phyloP scores from a whole-genome alignment of 345 rosid genomes.

The Aurinia saxatilis region DNA sequence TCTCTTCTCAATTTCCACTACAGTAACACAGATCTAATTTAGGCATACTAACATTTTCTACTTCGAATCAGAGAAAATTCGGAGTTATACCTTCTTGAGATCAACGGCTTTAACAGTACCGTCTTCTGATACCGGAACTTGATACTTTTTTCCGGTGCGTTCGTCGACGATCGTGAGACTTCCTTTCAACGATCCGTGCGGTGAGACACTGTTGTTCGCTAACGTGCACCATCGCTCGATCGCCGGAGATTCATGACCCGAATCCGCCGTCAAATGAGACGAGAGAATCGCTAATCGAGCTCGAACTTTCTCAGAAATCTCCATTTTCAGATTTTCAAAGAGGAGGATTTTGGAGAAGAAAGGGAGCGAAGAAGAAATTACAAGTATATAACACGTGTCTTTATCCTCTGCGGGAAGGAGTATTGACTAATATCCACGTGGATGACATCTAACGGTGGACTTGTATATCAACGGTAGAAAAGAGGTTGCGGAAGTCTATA shows the following conservation, averaged over 20 bases:
- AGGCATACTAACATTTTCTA: too few species aligned
- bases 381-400: not conserved
- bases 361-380: conserved; percentile 3
- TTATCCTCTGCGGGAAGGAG: not conserved
- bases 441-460: not conserved
- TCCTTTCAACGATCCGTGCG: conserved; percentile 52
- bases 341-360: not conserved
- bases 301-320: conserved; percentile 22
- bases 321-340: conserved; percentile 20
- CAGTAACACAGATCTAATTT: too few species aligned
- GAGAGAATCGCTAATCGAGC: conserved; percentile 74
- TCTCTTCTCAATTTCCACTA: too few species aligned
- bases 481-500: not conserved
- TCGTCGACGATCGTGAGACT: conserved; percentile 62
- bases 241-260: conserved; percentile 3
- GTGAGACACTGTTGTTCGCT: conserved; percentile 32
- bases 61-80: not conserved
- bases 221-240: conserved; percentile 49
- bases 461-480: not conserved
- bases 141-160: conserved; percentile 60
- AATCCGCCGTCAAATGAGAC: conserved; percentile 40
- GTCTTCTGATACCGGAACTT: conserved; percentile 46
- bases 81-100: conserved; percentile 62
- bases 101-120: conserved; percentile 81
- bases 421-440: not conserved